phyloP scores from a whole-genome alignment of 2,329 filamentous ascomycete species.

The Juglanconis juglandina region DNA sequence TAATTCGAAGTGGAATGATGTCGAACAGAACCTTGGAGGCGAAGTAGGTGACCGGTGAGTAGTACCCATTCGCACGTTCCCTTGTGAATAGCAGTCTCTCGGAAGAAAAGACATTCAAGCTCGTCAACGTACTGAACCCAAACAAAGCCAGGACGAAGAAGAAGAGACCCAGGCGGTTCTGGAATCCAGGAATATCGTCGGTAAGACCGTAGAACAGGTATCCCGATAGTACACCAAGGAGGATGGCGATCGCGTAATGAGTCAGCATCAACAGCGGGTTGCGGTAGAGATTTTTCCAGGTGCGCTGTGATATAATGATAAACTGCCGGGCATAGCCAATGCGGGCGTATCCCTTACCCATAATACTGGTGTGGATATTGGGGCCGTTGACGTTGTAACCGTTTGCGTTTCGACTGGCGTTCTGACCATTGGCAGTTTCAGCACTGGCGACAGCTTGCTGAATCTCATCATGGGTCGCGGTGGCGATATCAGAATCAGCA shows the following conservation, averaged over 20 bases:
- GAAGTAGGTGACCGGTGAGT: conserved; percentile 91
- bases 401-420: conserved; percentile 50
- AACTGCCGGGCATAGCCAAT: conserved; percentile 81
- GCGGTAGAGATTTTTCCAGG: conserved; percentile 95
- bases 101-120: conserved; percentile 85
- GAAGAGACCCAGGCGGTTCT: conserved; percentile 94
- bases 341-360: conserved; percentile 78
- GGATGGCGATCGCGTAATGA: conserved; percentile 94
- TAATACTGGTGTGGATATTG: conserved; percentile 52
- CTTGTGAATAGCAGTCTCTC: conserved; percentile 89
- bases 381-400: conserved; percentile 43
- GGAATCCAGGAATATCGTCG: conserved; percentile 94
- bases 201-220: conserved; percentile 96
- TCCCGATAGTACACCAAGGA: conserved; percentile 89
- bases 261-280: conserved; percentile 98
- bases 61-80: conserved; percentile 95
- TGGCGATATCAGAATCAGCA: conserved; percentile 71
- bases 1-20: conserved; percentile 87
- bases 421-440: conserved; percentile 59
- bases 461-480: conserved; percentile 74
- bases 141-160: conserved; percentile 96
- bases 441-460: conserved; percentile 63
- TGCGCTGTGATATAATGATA: conserved; percentile 80
- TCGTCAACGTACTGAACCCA: conserved; percentile 93
- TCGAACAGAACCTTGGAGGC: conserved; percentile 97